Evolutionary conservation across 202 grass and related monocot species (phyloP).

Genomic region (Cymbopogon flexuosus): DNA sequence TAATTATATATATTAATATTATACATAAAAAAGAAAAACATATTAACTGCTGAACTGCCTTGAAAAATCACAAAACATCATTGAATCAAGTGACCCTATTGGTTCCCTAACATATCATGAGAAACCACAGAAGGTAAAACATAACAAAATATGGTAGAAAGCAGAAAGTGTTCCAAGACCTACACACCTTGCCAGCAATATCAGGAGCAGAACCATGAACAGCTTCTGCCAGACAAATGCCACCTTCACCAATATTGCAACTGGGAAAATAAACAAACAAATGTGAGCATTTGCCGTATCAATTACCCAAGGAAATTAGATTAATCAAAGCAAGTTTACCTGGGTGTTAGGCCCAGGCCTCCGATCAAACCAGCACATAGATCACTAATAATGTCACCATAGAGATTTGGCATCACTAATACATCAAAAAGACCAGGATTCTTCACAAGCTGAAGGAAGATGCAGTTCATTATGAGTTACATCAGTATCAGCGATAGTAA

Average conservation of each 20-base stretch:
- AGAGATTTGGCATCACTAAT: constrained; percentile 95
- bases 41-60: background rate
- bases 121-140: background rate
- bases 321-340: constrained; percentile 44
- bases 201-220: constrained; percentile 97
- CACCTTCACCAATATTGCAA: constrained; percentile 95
- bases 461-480: constrained; percentile 26
- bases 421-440: constrained; percentile 90
- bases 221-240: constrained; percentile 88
- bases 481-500: background rate
- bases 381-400: constrained; percentile 97
- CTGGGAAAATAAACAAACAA: constrained; percentile 35
- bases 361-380: constrained; percentile 93
- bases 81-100: background rate
- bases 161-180: background rate
- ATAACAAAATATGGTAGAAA: background rate
- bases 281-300: constrained; percentile 10
- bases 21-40: background rate
- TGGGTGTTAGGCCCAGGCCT: constrained; percentile 87
- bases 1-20: background rate
- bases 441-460: constrained; percentile 71
- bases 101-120: background rate
- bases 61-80: background rate
- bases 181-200: constrained; percentile 83
- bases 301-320: background rate